These are phyloP conservation scores for Strobilomyces confusus DNA, from an alignment of 768 basidiomycete genomes.

Conservation along the genomic window DNA sequence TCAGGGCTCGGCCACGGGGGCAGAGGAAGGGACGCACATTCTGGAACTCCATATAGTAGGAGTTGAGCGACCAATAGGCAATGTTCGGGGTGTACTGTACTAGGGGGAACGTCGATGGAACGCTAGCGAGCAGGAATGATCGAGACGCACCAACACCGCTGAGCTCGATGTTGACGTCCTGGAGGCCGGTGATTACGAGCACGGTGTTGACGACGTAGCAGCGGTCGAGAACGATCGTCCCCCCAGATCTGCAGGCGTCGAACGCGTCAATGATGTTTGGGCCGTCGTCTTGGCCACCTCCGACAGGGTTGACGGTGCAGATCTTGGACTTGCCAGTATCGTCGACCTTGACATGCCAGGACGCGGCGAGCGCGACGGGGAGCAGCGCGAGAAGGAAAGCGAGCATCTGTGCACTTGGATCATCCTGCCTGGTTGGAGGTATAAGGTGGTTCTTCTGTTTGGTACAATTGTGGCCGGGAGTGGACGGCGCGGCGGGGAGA, in stretches of 20 bases:
- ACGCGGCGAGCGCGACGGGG: background rate
- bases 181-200: constrained; percentile 35
- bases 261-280: constrained; percentile 35
- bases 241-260: constrained; percentile 25
- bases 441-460: too few species aligned
- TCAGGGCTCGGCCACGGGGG: background rate
- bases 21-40: constrained; percentile 29
- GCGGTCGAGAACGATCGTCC: constrained; percentile 31
- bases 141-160: constrained; percentile 32
- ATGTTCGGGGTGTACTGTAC: constrained; percentile 39
- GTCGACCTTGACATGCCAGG: constrained; percentile 1
- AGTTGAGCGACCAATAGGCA: constrained; percentile 37
- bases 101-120: constrained; percentile 2
- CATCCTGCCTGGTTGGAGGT: background rate
- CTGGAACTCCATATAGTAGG: constrained; percentile 40
- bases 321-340: background rate
- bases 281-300: constrained; percentile 35
- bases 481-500: background rate
- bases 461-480: too few species aligned
- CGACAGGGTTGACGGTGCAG: constrained; percentile 30
- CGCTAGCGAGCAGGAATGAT: constrained; percentile 3
- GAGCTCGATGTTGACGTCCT: constrained; percentile 37
- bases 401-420: background rate
- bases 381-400: background rate
- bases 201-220: constrained; percentile 38